Conservation (phyloP, 2,329 filamentous ascomycete species). For the Cladosporium sp. region DNA sequence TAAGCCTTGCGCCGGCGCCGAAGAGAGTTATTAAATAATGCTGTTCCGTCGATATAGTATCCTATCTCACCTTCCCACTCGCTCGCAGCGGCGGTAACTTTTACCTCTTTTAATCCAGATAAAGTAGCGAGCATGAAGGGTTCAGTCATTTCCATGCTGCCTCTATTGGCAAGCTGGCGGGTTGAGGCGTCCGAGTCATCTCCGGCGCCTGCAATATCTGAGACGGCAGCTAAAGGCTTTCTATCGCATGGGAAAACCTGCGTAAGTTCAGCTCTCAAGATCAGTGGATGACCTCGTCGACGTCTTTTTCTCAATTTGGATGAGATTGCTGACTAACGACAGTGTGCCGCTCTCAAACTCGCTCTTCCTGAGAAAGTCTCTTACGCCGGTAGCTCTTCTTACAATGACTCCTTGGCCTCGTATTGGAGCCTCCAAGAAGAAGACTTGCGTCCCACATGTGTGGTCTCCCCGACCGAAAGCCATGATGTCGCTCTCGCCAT, state of each 20-base stretch:
- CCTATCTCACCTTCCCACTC: no score
- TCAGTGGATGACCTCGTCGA: not conserved
- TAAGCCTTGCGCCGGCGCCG: no score
- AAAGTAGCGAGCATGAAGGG: no score
- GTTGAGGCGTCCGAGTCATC: not conserved
- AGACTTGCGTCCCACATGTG: conserved; percentile 15
- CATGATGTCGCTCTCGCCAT: conserved; percentile 18
- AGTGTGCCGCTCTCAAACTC: conserved; percentile 13
- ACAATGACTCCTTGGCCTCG: conserved; percentile 17
- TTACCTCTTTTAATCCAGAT: no score
- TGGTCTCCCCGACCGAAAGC: conserved; percentile 15
- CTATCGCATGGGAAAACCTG: not conserved
- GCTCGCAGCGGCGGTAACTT: no score
- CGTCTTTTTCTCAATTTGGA: not conserved
- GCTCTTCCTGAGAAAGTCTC: conserved; percentile 10
- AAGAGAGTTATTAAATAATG: no score
- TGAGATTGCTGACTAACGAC: not conserved
- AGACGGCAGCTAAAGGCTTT: not conserved
- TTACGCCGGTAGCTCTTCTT: conserved; percentile 11
- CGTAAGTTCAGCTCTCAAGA: not conserved
- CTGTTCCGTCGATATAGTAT: no score
- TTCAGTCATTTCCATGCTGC: not conserved
- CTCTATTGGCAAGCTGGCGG: not conserved
- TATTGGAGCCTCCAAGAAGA: conserved; percentile 21
- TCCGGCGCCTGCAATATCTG: conserved; percentile 1